Evolutionary conservation across 140 eudicot species (phyloP).

Genomic region (Flaveria floridana): DNA sequence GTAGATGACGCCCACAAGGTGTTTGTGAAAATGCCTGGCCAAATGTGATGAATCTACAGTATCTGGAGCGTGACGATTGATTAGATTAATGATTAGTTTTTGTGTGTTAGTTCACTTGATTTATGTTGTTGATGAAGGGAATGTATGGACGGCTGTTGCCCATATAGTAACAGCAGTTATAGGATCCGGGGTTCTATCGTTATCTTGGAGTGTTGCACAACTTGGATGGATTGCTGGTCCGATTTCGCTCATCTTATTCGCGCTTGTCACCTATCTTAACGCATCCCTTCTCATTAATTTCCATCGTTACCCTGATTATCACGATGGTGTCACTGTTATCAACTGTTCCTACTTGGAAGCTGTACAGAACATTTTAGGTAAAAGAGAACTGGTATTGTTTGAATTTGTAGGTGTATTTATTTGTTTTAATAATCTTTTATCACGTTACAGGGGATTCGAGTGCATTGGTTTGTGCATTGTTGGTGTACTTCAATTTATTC

Average conservation of each 20-base stretch:
- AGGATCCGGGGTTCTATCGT: slow-evolving; percentile 80
- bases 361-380: slow-evolving; percentile 54
- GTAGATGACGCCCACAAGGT: slow-evolving; percentile 19
- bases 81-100: background rate
- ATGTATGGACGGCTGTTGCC: slow-evolving; percentile 70
- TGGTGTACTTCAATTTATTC: slow-evolving; percentile 40
- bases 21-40: slow-evolving; percentile 15
- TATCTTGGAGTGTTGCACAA: slow-evolving; percentile 85
- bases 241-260: slow-evolving; percentile 47
- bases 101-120: background rate
- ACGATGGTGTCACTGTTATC: slow-evolving; percentile 31
- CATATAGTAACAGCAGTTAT: slow-evolving; percentile 80
- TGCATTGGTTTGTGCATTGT: slow-evolving; percentile 41
- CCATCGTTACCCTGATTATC: slow-evolving; percentile 52
- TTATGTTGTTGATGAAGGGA: slow-evolving; percentile 44
- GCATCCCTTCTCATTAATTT: slow-evolving; percentile 48
- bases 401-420: background rate
- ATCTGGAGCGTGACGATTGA: background rate
- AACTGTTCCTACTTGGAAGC: slow-evolving; percentile 64
- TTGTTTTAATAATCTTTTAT: background rate
- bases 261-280: slow-evolving; percentile 47
- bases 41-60: slow-evolving; percentile 1
- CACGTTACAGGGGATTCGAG: slow-evolving; percentile 40
- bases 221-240: slow-evolving; percentile 92
- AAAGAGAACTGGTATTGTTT: background rate